phyloP scores from a whole-genome alignment of 2,329 filamentous ascomycete species.

The Lachnellula cervina region DNA sequence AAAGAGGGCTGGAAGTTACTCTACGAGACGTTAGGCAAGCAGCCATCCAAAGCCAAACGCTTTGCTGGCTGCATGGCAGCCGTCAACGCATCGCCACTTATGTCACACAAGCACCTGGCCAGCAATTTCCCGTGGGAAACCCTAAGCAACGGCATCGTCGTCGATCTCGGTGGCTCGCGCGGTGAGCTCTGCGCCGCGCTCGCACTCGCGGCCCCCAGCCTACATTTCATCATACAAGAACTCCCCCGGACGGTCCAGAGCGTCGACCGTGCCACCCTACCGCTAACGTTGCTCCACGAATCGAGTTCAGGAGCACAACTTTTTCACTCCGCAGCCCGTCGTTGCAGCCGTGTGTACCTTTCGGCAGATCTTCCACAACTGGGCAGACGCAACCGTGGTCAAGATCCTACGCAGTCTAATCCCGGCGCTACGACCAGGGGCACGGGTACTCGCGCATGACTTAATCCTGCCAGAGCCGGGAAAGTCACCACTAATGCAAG shows the following conservation, averaged over 20 bases:
- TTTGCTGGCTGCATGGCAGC: background rate
- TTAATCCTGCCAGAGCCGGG: slow-evolving; percentile 9
- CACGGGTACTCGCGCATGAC: slow-evolving; percentile 33
- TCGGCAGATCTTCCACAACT: slow-evolving; percentile 44
- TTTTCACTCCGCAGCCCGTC: slow-evolving; percentile 39
- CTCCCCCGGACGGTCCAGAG: slow-evolving; percentile 25
- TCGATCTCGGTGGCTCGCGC: slow-evolving; percentile 24
- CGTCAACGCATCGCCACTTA: background rate
- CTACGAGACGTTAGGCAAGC: background rate
- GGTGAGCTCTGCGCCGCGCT: slow-evolving; percentile 23
- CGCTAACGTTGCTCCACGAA: slow-evolving; percentile 12
- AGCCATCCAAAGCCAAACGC: background rate
- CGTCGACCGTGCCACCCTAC: slow-evolving; percentile 6
- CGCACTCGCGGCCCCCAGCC: slow-evolving; percentile 14
- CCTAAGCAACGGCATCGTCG: background rate
- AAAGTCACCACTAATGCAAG: slow-evolving; percentile 1
- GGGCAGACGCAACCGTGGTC: slow-evolving; percentile 37
- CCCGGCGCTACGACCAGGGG: slow-evolving; percentile 38
- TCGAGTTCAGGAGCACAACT: slow-evolving; percentile 36
- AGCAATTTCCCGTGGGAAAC: slow-evolving; percentile 6
- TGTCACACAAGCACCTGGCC: slow-evolving; percentile 2
- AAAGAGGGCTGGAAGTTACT: background rate
- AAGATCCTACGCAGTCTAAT: slow-evolving; percentile 35
- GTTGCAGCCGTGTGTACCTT: slow-evolving; percentile 41
- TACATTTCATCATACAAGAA: slow-evolving; percentile 26